A percentile compares a stretch with the other conserved stretches of the same genome.
phyloP scores from a whole-genome alignment of 805 yeast genomes.

The Saccharomyces paradoxus region DNA sequence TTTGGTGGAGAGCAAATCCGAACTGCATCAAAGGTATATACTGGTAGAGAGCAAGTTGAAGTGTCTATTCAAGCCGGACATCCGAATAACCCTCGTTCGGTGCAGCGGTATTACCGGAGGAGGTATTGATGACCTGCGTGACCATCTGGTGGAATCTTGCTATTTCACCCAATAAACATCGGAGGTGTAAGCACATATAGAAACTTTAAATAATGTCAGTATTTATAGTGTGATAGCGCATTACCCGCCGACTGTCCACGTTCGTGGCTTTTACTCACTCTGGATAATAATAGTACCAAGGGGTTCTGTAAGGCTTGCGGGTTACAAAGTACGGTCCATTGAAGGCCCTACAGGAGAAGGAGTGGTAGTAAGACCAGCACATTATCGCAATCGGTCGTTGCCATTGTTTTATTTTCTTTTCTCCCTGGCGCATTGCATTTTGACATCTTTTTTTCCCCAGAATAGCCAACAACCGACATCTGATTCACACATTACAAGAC shows the following conservation, averaged over 20 bases:
- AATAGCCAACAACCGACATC: background rate
- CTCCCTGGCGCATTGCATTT: background rate
- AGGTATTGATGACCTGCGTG: constrained; percentile 11
- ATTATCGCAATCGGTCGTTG: background rate
- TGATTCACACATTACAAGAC: background rate
- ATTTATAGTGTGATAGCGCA: background rate
- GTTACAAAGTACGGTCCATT: background rate
- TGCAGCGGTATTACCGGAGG: constrained; percentile 19
- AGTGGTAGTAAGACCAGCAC: background rate
- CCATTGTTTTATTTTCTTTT: background rate
- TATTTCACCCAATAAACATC: background rate
- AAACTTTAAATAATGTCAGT: background rate
- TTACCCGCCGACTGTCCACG: background rate
- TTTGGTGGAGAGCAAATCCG: constrained; percentile 29
- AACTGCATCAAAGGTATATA: background rate
- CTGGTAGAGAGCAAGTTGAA: background rate
- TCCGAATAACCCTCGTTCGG: constrained; percentile 6
- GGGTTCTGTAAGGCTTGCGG: background rate
- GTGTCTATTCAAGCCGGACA: background rate
- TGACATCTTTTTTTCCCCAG: background rate
- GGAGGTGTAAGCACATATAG: background rate
- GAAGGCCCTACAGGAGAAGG: background rate
- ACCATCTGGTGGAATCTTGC: background rate
- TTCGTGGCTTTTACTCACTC: background rate
- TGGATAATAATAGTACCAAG: background rate